Conservation (phyloP, 345 rosid genomes). For the Eutrema yunnanense region DNA sequence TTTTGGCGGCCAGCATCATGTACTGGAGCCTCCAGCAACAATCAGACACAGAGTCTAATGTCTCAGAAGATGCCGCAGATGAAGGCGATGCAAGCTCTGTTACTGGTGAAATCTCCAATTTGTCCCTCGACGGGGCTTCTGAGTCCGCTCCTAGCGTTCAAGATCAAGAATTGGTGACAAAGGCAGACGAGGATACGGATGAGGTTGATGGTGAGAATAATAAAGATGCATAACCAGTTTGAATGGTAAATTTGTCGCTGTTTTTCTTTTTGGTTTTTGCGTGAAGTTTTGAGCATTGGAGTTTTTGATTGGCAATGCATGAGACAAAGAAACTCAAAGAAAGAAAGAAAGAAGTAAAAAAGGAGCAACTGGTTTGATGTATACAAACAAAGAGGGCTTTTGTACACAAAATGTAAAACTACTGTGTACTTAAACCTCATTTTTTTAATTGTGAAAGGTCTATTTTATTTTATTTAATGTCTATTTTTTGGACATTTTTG, state of each 20-base stretch:
- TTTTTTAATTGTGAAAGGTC: slow-evolving; percentile 14
- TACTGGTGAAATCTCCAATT: slow-evolving; percentile 23
- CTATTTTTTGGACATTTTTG: neutral
- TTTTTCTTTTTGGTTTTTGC: neutral
- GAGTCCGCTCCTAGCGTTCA: slow-evolving; percentile 15
- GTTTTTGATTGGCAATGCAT: slow-evolving; percentile 17
- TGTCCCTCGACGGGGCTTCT: slow-evolving; percentile 25
- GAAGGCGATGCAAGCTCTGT: slow-evolving; percentile 27
- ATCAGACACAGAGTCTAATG: slow-evolving; percentile 34
- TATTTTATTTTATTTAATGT: neutral
- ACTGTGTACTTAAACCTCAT: slow-evolving; percentile 10
- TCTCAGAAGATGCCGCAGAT: slow-evolving; percentile 31
- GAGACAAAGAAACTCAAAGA: neutral
- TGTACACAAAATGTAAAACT: slow-evolving; percentile 11
- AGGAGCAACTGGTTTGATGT: neutral
- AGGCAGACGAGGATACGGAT: slow-evolving; percentile 10
- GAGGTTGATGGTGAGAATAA: slow-evolving; percentile 15
- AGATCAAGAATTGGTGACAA: slow-evolving; percentile 10
- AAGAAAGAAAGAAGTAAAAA: neutral
- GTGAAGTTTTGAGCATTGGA: slow-evolving; percentile 20
- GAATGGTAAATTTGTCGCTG: neutral
- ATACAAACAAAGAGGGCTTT: slow-evolving; percentile 11
- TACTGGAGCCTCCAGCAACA: slow-evolving; percentile 83
- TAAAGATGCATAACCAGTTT: slow-evolving; percentile 15
- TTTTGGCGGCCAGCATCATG: slow-evolving; percentile 86